phyloP scores from a whole-genome alignment of 139 green algal species.

The Zygnema cylindricum region DNA sequence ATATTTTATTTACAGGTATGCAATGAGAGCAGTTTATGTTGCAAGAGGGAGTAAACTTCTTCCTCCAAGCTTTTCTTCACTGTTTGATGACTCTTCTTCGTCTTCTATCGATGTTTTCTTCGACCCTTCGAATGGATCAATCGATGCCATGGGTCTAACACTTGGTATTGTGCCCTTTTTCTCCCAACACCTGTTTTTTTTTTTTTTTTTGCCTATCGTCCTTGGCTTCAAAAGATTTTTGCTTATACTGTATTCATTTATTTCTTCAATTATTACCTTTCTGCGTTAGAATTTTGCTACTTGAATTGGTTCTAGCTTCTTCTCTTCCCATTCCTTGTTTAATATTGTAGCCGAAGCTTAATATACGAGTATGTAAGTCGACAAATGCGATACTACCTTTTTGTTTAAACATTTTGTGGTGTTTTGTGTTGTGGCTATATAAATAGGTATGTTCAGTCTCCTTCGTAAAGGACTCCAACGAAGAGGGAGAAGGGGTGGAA shows the following conservation, averaged over 20 bases:
- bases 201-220: background rate
- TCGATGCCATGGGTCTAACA: slow-evolving; percentile 23
- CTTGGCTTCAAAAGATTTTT: background rate
- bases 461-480: slow-evolving; percentile 35
- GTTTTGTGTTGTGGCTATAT: slow-evolving; percentile 13
- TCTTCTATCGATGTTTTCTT: slow-evolving; percentile 55
- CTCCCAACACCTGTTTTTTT: background rate
- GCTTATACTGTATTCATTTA: background rate
- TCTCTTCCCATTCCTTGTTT: too few relatives aligned
- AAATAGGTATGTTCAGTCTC: slow-evolving; percentile 47
- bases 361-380: too few relatives aligned
- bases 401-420: too few relatives aligned
- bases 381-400: too few relatives aligned
- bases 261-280: background rate
- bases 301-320: too few relatives aligned
- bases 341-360: too few relatives aligned
- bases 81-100: slow-evolving; percentile 58
- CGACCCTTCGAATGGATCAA: slow-evolving; percentile 46
- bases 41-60: slow-evolving; percentile 30
- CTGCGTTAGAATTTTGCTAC: background rate
- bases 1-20: too few relatives aligned
- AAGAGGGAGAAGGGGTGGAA: slow-evolving; percentile 7
- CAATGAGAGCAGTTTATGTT: slow-evolving; percentile 51
- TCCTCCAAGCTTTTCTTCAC: slow-evolving; percentile 39
- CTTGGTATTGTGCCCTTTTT: too few relatives aligned